These are phyloP conservation scores for Phaeotremella fagi DNA, from an alignment of 768 basidiomycete species.

Conservation along the genomic window DNA sequence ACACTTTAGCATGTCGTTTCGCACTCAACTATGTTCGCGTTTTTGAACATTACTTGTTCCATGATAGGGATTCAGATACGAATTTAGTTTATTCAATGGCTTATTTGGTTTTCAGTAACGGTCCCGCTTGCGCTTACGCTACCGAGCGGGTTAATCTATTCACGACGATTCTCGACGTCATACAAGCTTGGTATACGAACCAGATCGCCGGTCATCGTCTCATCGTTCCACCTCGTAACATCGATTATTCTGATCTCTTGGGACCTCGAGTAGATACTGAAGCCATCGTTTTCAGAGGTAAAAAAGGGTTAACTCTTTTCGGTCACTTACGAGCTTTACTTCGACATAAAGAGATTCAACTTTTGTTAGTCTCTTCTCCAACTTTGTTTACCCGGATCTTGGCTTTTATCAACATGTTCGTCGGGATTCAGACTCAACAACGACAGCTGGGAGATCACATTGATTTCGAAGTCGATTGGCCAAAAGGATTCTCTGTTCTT, in stretches of 20 bases:
- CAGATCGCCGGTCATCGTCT: slow-evolving; percentile 55
- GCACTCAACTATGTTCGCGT: slow-evolving; percentile 77
- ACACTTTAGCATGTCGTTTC: slow-evolving; percentile 71
- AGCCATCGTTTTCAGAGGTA: slow-evolving; percentile 81
- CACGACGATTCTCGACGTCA: slow-evolving; percentile 70
- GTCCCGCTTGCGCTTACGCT: slow-evolving; percentile 74
- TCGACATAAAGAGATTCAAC: slow-evolving; percentile 61
- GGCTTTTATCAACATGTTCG: slow-evolving; percentile 78
- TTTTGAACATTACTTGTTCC: slow-evolving; percentile 83
- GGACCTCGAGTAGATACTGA: slow-evolving; percentile 65
- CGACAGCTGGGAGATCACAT: slow-evolving; percentile 76
- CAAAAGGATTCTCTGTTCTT: slow-evolving; percentile 91
- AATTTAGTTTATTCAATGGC: slow-evolving; percentile 90
- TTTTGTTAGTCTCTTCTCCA: slow-evolving; percentile 65
- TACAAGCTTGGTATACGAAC: slow-evolving; percentile 87
- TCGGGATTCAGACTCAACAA: slow-evolving; percentile 86
- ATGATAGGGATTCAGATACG: slow-evolving; percentile 90
- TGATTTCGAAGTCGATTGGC: slow-evolving; percentile 96
- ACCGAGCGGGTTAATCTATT: slow-evolving; percentile 70
- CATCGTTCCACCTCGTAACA: slow-evolving; percentile 56
- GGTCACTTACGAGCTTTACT: slow-evolving; percentile 64
- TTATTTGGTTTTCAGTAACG: slow-evolving; percentile 75
- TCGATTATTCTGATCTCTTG: slow-evolving; percentile 9
- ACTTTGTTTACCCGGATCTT: slow-evolving; percentile 68
- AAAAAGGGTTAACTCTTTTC: slow-evolving; percentile 92